Base-by-base conservation (phyloP, 2,329 filamentous ascomycete genomes). In the Colletotrichum sp. region DNA sequence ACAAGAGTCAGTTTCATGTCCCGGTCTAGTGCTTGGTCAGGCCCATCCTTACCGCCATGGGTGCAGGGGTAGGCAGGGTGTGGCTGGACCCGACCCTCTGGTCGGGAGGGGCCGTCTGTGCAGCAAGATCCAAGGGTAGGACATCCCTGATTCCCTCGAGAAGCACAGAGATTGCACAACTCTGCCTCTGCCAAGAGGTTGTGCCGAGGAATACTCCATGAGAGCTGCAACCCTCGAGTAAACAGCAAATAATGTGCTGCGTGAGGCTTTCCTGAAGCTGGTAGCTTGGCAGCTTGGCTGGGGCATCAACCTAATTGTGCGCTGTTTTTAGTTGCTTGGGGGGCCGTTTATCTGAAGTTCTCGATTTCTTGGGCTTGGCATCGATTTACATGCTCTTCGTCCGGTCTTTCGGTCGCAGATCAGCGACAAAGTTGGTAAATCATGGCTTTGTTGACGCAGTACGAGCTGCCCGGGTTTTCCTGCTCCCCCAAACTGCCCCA, bases 61-160 rank as follows among this genome's bases (percentile, higher is more conserved):
- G 44, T 36, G 28, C 59, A 69, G 36, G 28, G 73, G 52, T 21
- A 12, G 1, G 21, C 28, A 12, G 34, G 60, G 49, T 44, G 26
- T 59, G 70, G 52, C 73, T 60, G 26, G 59, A 65, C 70, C 73
- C 73, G 49, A 65, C 57, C 18, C 49, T 69, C 28, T 69, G 70
- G 74, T 76, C 65, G 70, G 70, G 70, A 74, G 74, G 70, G 59
- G 70, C 74, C 64, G 74, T 69, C 57, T 64, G 73, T 73, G 55
- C 70, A 60, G 57, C 68, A 15, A 66, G 32, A 68, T 63, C 32
- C 34, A 39, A 62, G 24, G 28, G 21, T n/a, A 69, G 70, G 73
- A 65, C 26, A 60, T 21, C 73, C 73, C 28, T 59, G 64, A 16
- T n/a, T 24, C 15, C n/a, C 15, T 21, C 34, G 52, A 36, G 62